Base-by-base conservation (phyloP, 2,329 filamentous ascomycete species). In the Trichophyton simii region DNA sequence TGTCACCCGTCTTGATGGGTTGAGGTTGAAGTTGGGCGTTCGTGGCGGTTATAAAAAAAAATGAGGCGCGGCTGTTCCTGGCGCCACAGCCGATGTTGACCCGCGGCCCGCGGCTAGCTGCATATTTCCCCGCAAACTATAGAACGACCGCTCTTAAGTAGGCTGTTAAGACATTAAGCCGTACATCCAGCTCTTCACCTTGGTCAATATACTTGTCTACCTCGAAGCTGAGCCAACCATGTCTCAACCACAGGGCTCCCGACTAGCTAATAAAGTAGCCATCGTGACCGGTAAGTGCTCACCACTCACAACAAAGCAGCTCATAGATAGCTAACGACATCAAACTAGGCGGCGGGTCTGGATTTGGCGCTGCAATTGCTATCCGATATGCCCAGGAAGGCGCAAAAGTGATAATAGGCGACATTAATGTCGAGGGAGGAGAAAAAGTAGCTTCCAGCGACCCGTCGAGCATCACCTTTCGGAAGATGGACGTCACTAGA, bases 261-360 rank as follows among this genome's bases (percentile, higher is more conserved):
- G 75, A 60, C 69, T 78, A 9, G 70, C 73, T 61, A 75, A 73
- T 61, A 78, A 78, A 65, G 74, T 77, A 46, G 75, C 75, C 64
- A 76, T 78, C 54, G 73, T 78, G 25, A 78, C 76, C 18, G 76
- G 76, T 77, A 66, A 15, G 22, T n/a, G 4, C 13, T 22, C 2
- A 44, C 2, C n/a, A 9, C 36, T 22, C 31, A 20, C 8, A n/a
- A 18, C n/a, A 11, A 6, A 34, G 6, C n/a, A 36, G 15, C 15
- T 9, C 1, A 22, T 34, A 31, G 6, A 7, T 31, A 31, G 15
- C 5, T 31, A 66, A 41, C 48, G 9, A 52, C 13, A n/a, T 58
- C 28, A 5, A 13, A 22, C 42, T 18, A 74, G 75, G 75, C 42
- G 75, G 70, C 28, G 75, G 73, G 28, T 75, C 74, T 7, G 75